Evolutionary conservation across 2,329 filamentous ascomycete genomes (phyloP).

Genomic region (Diaporthe sp.): DNA sequence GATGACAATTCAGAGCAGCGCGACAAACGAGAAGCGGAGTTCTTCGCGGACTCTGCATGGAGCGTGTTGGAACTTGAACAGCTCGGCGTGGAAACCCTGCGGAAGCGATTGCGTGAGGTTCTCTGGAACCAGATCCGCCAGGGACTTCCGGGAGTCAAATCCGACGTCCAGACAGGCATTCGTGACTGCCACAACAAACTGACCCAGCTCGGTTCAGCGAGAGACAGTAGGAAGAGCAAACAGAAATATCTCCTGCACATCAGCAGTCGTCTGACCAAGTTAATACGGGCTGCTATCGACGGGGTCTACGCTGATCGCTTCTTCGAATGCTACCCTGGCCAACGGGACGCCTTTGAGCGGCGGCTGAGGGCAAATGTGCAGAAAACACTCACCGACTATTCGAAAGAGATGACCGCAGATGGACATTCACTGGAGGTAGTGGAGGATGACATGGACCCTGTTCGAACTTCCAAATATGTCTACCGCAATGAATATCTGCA

Average conservation of each 20-base stretch:
- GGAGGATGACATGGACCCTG: constrained; percentile 36
- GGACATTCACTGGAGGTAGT: constrained; percentile 42
- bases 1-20: constrained; percentile 46
- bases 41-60: constrained; percentile 57
- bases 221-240: constrained; percentile 53
- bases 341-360: constrained; percentile 40
- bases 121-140: constrained; percentile 57
- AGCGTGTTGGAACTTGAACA: constrained; percentile 43
- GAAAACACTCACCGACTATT: constrained; percentile 38
- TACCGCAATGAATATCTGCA: constrained; percentile 35
- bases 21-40: constrained; percentile 51
- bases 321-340: constrained; percentile 40
- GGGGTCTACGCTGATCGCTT: constrained; percentile 43
- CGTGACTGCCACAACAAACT: constrained; percentile 50
- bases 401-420: constrained; percentile 39
- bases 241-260: constrained; percentile 33
- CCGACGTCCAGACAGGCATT: constrained; percentile 53
- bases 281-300: constrained; percentile 40
- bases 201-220: constrained; percentile 58
- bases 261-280: constrained; percentile 32
- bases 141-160: constrained; percentile 57
- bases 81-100: constrained; percentile 60
- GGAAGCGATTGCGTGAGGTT: constrained; percentile 60
- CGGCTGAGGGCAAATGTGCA: constrained; percentile 41
- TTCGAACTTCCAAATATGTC: constrained; percentile 18